Base-by-base conservation (phyloP, 192 early-diverging fungal species). In the Spizellomyces punctatus region DNA sequence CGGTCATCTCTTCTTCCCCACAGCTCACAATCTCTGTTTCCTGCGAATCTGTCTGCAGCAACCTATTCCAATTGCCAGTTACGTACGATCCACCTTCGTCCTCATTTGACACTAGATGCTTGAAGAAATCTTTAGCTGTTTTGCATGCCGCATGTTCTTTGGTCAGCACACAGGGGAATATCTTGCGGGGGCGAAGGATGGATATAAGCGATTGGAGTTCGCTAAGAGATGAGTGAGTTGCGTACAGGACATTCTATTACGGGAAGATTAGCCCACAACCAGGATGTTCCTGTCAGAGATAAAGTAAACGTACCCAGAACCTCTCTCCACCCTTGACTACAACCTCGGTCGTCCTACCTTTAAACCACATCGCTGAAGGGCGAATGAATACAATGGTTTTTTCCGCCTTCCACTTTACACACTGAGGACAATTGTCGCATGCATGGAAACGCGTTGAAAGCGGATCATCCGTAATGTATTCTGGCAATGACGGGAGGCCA, bases 381-480 rank as follows among this genome's bases (percentile, higher is more conserved):
- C 14, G 36, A 61, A 61, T 27, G 27, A 14, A 61, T 19, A 17
- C 59, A 61, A 61, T 19, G 19, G 1, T 27, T 41, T 17, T 36
- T 3, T 36, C 27, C 27, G 27, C 27, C 27, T 3, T 27, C 59
- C 36, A 14, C 12, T 41, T 14, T 17, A 12, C 14, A 14, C 59
- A 61, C 14, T 42, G 17, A 61, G 14, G 5, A 16, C 59, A 42
- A 16, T 6, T 48, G 16, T 64, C 48, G 17, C 61, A 63, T 10
- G 72, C 72, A 41, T 74, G 72, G 46, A 74, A 74, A 10, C 72
- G 72, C 0, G 72, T 66, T 1, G 52, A 43, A 8, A 10, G 8
- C 10, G 72, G 72, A 17, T 74, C 72, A 56, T 16, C 41, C 1
- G 72, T 74, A 19, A 74, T 43, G 64, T 67, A 74, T 8, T 19